phyloP scores from a whole-genome alignment of 2,329 filamentous ascomycete genomes.

The Rutstroemia sp. region DNA sequence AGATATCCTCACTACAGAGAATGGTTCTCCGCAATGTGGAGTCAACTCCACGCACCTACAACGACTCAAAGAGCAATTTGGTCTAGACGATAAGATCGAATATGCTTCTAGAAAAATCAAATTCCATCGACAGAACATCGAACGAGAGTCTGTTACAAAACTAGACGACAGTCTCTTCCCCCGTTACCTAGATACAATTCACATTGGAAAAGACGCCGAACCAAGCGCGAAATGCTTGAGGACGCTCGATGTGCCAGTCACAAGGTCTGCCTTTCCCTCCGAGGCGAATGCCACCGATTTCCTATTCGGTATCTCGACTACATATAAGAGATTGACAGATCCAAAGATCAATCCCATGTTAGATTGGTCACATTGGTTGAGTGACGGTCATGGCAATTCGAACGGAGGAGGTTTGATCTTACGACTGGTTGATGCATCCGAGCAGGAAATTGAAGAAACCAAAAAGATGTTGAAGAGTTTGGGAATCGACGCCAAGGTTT shows the following conservation, averaged over 20 bases:
- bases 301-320: constrained; percentile 53
- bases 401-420: constrained; percentile 51
- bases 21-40: constrained; percentile 34
- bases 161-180: constrained; percentile 40
- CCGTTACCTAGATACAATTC: constrained; percentile 39
- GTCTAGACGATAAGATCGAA: constrained; percentile 43
- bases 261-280: constrained; percentile 42
- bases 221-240: constrained; percentile 39
- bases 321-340: constrained; percentile 46
- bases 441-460: constrained; percentile 43
- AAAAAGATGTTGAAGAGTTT: constrained; percentile 38
- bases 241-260: constrained; percentile 44
- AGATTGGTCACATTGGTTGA: constrained; percentile 55
- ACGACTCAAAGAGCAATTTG: constrained; percentile 39
- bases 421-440: constrained; percentile 45
- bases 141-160: constrained; percentile 44
- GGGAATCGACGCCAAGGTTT: constrained; percentile 51
- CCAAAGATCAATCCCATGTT: constrained; percentile 44
- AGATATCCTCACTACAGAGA: constrained; percentile 3
- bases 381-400: constrained; percentile 45
- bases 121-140: constrained; percentile 42
- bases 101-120: constrained; percentile 50
- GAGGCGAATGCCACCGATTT: constrained; percentile 48
- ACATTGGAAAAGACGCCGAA: constrained; percentile 36
- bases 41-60: constrained; percentile 41